Evolutionary conservation across 352 stramenopile species (phyloP).

Genomic region (Globisporangium spiculum): DNA sequence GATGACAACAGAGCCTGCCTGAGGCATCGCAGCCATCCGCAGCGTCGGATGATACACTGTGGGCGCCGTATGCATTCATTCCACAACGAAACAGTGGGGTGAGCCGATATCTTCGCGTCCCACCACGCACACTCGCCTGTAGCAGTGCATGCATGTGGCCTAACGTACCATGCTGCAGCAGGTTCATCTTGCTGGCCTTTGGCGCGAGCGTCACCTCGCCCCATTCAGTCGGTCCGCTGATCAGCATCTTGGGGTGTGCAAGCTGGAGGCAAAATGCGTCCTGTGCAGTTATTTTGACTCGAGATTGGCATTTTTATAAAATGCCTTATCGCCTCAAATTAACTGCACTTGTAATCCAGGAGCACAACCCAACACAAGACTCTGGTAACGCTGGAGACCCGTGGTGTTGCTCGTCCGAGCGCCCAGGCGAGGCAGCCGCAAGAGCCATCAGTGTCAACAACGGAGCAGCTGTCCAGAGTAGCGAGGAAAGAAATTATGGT

Average conservation of each 20-base stretch:
- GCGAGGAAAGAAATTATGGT: too few relatives aligned
- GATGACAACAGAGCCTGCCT: slow-evolving; percentile 34
- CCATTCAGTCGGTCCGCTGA: slow-evolving; percentile 44
- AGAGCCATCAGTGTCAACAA: too few relatives aligned
- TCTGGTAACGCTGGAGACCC: too few relatives aligned
- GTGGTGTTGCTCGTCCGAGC: too few relatives aligned
- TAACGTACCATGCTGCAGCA: slow-evolving; percentile 36
- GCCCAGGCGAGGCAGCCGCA: too few relatives aligned
- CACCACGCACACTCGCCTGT: too few relatives aligned
- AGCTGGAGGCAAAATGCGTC: too few relatives aligned
- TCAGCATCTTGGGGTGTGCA: slow-evolving; percentile 21
- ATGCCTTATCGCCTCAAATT: too few relatives aligned
- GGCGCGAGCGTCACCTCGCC: slow-evolving; percentile 27
- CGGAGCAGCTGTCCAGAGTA: too few relatives aligned
- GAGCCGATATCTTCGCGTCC: not conserved
- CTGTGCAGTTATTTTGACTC: too few relatives aligned
- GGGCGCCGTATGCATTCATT: not conserved
- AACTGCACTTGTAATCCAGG: not conserved
- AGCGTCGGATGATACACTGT: slow-evolving; percentile 44
- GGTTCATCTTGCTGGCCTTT: slow-evolving; percentile 31
- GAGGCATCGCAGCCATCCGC: slow-evolving; percentile 34
- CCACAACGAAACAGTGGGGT: not conserved
- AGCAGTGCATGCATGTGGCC: not conserved
- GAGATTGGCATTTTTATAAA: too few relatives aligned
- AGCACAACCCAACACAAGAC: too few relatives aligned